Conservation (phyloP, 2,329 filamentous ascomycete species). For the Claviceps capensis region DNA sequence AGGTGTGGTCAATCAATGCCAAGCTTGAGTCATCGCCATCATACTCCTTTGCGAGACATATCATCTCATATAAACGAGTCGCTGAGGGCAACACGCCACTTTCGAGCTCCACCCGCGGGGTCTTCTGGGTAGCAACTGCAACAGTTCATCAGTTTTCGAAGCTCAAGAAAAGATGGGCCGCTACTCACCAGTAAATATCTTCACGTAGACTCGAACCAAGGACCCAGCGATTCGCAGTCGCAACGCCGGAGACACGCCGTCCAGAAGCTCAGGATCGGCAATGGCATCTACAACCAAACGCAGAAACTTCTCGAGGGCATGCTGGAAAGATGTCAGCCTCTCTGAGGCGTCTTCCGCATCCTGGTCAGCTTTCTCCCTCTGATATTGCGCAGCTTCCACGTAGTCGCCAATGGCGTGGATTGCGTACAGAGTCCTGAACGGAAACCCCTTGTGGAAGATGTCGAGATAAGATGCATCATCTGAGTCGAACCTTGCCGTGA, state of each 20-base stretch:
- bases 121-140: background rate
- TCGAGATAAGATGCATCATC: conserved; percentile 38
- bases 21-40: conserved; percentile 12
- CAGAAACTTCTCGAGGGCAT: conserved; percentile 27
- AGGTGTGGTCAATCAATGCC: conserved; percentile 14
- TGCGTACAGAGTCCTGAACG: conserved; percentile 63
- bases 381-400: conserved; percentile 31
- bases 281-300: conserved; percentile 46
- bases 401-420: conserved; percentile 52
- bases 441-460: conserved; percentile 54
- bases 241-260: conserved; percentile 15
- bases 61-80: conserved; percentile 12
- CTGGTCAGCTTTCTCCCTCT: conserved; percentile 14
- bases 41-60: conserved; percentile 12
- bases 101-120: conserved; percentile 1
- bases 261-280: conserved; percentile 39
- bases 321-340: conserved; percentile 7
- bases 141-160: background rate
- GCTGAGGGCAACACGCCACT: conserved; percentile 2
- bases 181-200: conserved; percentile 14
- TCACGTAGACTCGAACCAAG: conserved; percentile 16
- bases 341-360: background rate
- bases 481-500: conserved; percentile 45
- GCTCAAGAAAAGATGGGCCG: background rate
- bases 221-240: conserved; percentile 15